Evolutionary conservation across 495 filamentous ascomycete genomes (phyloP), one percentile per base, ranked within the genome.

Genomic region (Darksidea phi): DNA sequence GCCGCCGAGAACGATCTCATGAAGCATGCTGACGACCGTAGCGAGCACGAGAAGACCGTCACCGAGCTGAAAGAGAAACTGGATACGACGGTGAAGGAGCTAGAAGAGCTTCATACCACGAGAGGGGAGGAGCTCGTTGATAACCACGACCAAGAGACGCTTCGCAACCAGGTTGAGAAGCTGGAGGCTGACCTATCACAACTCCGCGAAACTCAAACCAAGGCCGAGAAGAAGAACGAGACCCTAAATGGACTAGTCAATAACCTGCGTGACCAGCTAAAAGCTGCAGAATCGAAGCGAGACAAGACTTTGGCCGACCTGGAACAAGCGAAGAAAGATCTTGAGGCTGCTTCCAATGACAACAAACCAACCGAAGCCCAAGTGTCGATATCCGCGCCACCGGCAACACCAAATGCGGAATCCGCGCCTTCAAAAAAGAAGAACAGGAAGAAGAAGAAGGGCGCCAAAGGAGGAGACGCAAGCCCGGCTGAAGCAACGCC

Each of bases 361-460:
- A 51, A 54, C 26, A 24, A n/a, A n/a, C n/a, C n/a, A 10, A 32
- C 28, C 10, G 28, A 32, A 32, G 28, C 10, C 28, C 28, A 32
- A 32, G 28, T 32, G 28, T 10, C 20, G 6, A 41, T 2, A 37
- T 28, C 43, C n/a, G 32, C 23, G 26, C 47, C 53, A n/a, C 51
- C 61, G 10, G 64, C 57, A 13, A 48, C 62, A 11, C 26, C n/a
- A 62, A 61, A 38, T 3, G 10, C 54, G 11, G 49, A 54, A 18
- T 41, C 54, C 1, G 57, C 46, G 45, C 51, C 50, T 57, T 73
- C 74, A 18, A 90, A 87, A 72, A 94, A 91, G 77, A 96, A 89
- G 70, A 94, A 88, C 48, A 89, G 86, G 51, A 94, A 93, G 72
- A 96, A 93, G 79, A 95, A 94, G 80, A 95, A 90, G 79, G 85